Evolutionary conservation across 1,284 basidiomycete species (phyloP), one percentile per base, ranked within the genome.

Genomic region (Ganoderma resinaceum): DNA sequence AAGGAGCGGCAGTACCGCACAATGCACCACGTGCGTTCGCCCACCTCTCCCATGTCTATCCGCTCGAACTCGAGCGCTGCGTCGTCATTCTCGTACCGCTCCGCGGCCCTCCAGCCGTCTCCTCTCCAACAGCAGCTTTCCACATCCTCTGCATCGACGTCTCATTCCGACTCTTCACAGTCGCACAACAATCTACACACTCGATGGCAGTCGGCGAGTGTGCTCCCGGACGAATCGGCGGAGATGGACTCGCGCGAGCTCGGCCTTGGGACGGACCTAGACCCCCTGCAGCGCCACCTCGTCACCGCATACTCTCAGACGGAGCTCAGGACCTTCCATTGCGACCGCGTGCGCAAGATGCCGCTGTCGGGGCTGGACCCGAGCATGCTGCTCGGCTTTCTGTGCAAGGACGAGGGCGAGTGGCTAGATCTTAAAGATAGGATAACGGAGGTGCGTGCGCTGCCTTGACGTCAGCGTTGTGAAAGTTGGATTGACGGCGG

Each of bases 311-410:
- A 93, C 78, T 79, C 84, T 0, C 79, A 86, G 14, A 66, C 84
- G 8, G 93, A 96, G 76, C 82, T 98, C 37, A 87, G 87, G 72
- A 97, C 95, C 2, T 99, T 96, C 84, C 97, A 99, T 79, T 96
- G 95, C 78, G 96, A 98, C 33, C 90, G 92, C 26, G 92, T 98
- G 55, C 87, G 95, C 77, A 96, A 97, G 86, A 96, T 99, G 94
- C 92, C 93, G 0, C 81, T 99, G 59, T 89, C 90, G 46, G 91
- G 91, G n/a, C 81, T 99, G 63, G 97, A 99, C 78, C 97, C 98
- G 14, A 97, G 95, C 76, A 99, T 99, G 97, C 83, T 99, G 11
- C 85, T 99, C 65, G 97, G 97, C 20, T 98, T 99, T 79, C 78
- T 99, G 73, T 92, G 93, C 77, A 88, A 88, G 72, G 89, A 94